Base-by-base conservation (phyloP, 2,329 filamentous ascomycete species). In the Colletotrichum godetiae region DNA sequence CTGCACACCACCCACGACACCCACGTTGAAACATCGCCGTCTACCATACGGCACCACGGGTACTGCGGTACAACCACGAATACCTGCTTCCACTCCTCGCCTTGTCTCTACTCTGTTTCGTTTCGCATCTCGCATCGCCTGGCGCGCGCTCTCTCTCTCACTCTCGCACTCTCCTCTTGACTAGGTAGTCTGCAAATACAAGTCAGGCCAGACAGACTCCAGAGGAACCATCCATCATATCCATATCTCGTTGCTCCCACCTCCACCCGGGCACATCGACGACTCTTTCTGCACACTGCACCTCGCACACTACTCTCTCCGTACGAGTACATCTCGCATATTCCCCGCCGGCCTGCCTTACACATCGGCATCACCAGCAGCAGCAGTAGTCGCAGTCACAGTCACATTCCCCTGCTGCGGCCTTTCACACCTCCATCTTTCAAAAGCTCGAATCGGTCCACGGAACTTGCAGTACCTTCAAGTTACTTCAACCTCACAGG, bases 91-190 rank as follows among this genome's bases (percentile, higher is more conserved):
- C 46, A 22, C 37, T 49, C 24, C 13, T 49, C 24, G 59, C 57
- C 42, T 60, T 42, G 42, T 63, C 15, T 22, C 60, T 53, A 24
- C 31, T 64, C 31, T 49, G 52, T 68, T 53, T 62, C 66, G 67
- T 65, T 55, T 57, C 59, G 37, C 19, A 24, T 46, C 49, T 29
- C 29, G 46, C 12, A 52, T 66, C 63, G 31, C 27, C 61, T 61
- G 67, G 37, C 67, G 49, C 60, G 57, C 67, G 31, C 49, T 55
- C 52, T 52, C 19, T 11, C 15, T 31, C 24, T 10, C 35, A 5
- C 35, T 37, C 35, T 37, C 13, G 6, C 37, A 6, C 37, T 42
- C 13, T 42, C 37, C 37, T 42, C 13, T 42, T 42, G 27, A 27
- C 15, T 42, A 13, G 15, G 24, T 62, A 62, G 49, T 42, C 22